phyloP scores from a whole-genome alignment of 2,329 filamentous ascomycete species.

The Aspergillus unguis region DNA sequence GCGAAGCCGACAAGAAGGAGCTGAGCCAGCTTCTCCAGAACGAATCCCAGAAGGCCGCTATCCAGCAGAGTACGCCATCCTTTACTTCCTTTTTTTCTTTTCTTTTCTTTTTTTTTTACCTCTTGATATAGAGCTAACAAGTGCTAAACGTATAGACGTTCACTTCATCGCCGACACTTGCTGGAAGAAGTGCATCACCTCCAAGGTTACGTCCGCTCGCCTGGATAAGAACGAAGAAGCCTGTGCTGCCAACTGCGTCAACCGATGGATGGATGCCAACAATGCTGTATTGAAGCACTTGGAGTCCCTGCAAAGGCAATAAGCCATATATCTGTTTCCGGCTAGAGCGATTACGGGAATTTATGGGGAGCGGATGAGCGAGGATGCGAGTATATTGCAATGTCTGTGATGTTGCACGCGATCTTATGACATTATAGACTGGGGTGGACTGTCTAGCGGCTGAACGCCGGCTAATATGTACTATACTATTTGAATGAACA shows the following conservation, averaged over 20 bases:
- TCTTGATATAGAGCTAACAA: neutral
- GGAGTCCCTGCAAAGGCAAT: conserved; percentile 57
- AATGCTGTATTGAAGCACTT: conserved; percentile 80
- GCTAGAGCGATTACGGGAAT: neutral
- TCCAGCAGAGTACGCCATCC: conserved; percentile 48
- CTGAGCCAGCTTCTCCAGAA: conserved; percentile 80
- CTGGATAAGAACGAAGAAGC: conserved; percentile 75
- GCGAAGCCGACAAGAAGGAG: conserved; percentile 78
- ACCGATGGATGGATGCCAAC: conserved; percentile 89
- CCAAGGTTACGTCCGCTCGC: conserved; percentile 65
- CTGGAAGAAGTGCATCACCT: conserved; percentile 90
- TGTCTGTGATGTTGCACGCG: neutral
- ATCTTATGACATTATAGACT: neutral
- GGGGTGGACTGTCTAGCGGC: neutral
- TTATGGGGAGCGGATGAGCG: neutral
- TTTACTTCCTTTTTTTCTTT: neutral
- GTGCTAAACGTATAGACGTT: conserved; percentile 34
- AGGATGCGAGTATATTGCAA: neutral
- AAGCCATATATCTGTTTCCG: neutral
- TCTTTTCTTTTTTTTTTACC: neutral
- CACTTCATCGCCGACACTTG: conserved; percentile 72
- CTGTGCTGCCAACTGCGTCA: conserved; percentile 89
- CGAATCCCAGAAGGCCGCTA: conserved; percentile 73
- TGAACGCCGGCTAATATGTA: neutral
- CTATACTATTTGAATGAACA: neutral